These are phyloP conservation scores for Castanea mollissima DNA, from an alignment of 306 rosid genomes.

Conservation along the genomic window DNA sequence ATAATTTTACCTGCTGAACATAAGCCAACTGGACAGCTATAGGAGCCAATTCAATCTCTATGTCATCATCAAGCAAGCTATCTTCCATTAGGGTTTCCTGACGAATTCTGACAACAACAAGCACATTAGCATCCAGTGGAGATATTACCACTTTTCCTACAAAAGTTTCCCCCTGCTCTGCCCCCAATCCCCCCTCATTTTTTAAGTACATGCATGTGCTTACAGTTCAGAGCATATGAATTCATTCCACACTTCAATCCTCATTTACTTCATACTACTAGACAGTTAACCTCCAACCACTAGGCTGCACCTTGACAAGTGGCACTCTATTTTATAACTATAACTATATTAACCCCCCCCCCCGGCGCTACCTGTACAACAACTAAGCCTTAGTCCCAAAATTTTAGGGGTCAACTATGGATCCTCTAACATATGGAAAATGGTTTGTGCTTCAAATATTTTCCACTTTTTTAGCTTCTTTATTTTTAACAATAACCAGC, in stretches of 20 bases:
- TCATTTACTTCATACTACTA: neutral
- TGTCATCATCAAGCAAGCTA: constrained; percentile 68
- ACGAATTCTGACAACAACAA: constrained; percentile 65
- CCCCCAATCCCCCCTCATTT: neutral
- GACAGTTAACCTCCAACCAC: too few relatives aligned
- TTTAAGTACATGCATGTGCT: neutral
- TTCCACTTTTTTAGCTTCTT: too few relatives aligned
- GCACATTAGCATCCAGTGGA: constrained; percentile 13
- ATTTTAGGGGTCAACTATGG: too few relatives aligned
- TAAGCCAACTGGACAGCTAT: constrained; percentile 92
- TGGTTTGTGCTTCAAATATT: too few relatives aligned
- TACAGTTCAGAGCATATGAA: neutral
- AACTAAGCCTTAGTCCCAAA: too few relatives aligned
- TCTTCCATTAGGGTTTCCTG: constrained; percentile 82
- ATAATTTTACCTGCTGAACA: constrained; percentile 71
- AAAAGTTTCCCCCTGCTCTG: neutral
- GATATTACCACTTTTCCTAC: neutral
- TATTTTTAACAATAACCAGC: too few relatives aligned
- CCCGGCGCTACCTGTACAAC: too few relatives aligned
- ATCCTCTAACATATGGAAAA: too few relatives aligned
- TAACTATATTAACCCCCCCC: too few relatives aligned
- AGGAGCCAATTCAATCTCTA: constrained; percentile 87
- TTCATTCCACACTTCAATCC: neutral
- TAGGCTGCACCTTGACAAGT: too few relatives aligned
- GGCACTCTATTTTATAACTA: too few relatives aligned